Evolutionary conservation across 2,329 filamentous ascomycete species (phyloP).

Genomic region (Karstenula rhodostoma): DNA sequence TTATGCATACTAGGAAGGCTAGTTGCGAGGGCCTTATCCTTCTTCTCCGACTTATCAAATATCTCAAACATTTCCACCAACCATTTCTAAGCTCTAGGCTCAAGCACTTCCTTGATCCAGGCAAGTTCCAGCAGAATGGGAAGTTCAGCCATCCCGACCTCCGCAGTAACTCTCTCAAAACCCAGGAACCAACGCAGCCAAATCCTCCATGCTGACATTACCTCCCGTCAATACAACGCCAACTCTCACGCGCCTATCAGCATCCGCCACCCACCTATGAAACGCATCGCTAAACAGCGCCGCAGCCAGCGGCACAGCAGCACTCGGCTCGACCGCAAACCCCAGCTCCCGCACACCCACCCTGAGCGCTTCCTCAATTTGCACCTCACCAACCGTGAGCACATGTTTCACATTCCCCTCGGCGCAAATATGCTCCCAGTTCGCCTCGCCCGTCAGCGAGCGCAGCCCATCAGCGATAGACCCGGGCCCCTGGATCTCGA

Average conservation of each 20-base stretch:
- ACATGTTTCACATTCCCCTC: constrained; percentile 16
- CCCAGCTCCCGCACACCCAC: constrained; percentile 10
- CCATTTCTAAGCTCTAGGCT: neutral
- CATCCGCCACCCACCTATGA: constrained; percentile 5
- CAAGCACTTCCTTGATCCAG: neutral
- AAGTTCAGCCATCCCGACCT: neutral
- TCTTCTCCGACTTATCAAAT: too few species aligned
- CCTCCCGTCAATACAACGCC: constrained; percentile 19
- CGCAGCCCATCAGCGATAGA: constrained; percentile 22
- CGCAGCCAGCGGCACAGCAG: constrained; percentile 20
- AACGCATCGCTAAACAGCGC: constrained; percentile 17
- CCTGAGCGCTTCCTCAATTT: constrained; percentile 15
- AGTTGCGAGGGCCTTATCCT: too few species aligned
- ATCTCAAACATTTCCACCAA: too few species aligned
- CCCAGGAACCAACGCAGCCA: neutral
- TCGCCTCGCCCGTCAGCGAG: constrained; percentile 18
- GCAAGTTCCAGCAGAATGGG: neutral
- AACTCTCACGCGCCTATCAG: constrained; percentile 1
- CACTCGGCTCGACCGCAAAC: constrained; percentile 21
- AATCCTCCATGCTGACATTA: constrained; percentile 11
- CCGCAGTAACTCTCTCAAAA: neutral
- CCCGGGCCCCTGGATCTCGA: neutral
- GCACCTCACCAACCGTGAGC: constrained; percentile 15
- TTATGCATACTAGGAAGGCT: neutral
- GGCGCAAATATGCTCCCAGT: constrained; percentile 18